Conservation (phyloP, 345 rosid genomes). For the Eucalyptus pauciflora region DNA sequence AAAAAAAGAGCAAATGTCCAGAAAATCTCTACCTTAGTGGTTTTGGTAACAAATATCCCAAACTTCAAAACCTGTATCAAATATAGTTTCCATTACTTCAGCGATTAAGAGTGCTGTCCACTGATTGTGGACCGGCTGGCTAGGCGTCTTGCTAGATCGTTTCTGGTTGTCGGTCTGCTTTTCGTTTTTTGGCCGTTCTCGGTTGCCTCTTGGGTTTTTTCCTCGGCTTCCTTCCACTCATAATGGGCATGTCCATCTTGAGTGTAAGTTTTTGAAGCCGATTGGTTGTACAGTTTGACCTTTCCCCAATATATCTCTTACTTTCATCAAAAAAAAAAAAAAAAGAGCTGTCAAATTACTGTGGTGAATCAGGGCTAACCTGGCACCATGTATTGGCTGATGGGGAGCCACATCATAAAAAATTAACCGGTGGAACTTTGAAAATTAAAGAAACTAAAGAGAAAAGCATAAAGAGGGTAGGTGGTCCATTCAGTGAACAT, state of each 20-base stretch:
- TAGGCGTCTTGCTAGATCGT: no score
- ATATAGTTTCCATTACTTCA: neutral
- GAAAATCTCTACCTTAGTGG: neutral
- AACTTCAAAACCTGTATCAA: neutral
- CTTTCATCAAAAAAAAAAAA: no score
- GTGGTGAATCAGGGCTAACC: neutral
- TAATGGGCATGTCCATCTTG: no score
- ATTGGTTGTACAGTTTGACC: no score
- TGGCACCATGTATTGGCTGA: neutral
- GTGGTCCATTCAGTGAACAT: neutral
- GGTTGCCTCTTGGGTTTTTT: no score
- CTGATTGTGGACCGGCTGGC: no score
- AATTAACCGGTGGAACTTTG: neutral
- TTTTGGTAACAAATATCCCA: neutral
- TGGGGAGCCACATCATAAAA: neutral
- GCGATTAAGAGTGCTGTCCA: neutral
- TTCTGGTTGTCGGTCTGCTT: no score
- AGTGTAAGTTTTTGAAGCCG: no score
- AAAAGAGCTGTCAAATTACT: neutral
- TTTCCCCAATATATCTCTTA: no score
- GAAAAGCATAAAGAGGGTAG: neutral
- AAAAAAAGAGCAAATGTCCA: neutral
- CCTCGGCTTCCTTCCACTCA: no score
- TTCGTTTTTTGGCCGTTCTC: no score
- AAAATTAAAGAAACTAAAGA: neutral